Evolutionary conservation across 352 stramenopile genomes (phyloP).

Genomic region (Pythium dissimile): DNA sequence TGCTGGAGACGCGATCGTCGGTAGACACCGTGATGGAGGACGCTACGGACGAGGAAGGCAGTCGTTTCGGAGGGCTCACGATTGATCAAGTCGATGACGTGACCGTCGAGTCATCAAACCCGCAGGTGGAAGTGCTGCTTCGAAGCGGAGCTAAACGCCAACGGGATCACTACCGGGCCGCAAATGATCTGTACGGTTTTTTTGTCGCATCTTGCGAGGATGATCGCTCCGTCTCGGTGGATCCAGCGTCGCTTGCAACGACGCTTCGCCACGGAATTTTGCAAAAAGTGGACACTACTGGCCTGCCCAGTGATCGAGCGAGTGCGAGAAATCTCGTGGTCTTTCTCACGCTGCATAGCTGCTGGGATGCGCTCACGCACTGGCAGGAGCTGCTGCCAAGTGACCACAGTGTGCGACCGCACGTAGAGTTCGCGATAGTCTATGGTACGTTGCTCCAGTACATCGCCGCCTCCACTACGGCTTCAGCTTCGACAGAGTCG

Average conservation of each 20-base stretch:
- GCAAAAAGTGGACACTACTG: not conserved
- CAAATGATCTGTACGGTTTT: conserved; percentile 43
- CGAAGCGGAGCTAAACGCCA: conserved; percentile 25
- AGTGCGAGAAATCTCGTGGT: conserved; percentile 35
- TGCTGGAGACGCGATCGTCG: conserved; percentile 44
- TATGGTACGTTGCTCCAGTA: conserved; percentile 45
- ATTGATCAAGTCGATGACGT: not conserved
- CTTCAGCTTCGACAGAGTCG: not conserved
- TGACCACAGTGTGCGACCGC: not conserved
- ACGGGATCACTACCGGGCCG: conserved; percentile 43
- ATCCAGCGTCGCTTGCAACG: not conserved
- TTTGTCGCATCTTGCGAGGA: conserved; percentile 38
- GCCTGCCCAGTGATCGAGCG: conserved; percentile 5
- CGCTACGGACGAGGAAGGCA: not conserved
- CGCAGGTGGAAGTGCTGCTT: not conserved
- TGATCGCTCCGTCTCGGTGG: conserved; percentile 28
- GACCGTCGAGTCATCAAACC: not conserved
- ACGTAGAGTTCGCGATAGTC: conserved; percentile 43
- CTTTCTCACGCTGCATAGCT: conserved; percentile 53
- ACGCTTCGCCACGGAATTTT: conserved; percentile 12
- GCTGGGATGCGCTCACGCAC: conserved; percentile 47
- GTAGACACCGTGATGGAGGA: conserved; percentile 12
- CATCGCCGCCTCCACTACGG: conserved; percentile 7
- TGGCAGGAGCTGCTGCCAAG: conserved; percentile 24
- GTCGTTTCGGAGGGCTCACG: not conserved